A percentile compares a stretch with the other conserved stretches of the same genome.
These are phyloP conservation scores for Parachlorella kessleri DNA, from an alignment of 139 green algal genomes.

Conservation along the genomic window DNA sequence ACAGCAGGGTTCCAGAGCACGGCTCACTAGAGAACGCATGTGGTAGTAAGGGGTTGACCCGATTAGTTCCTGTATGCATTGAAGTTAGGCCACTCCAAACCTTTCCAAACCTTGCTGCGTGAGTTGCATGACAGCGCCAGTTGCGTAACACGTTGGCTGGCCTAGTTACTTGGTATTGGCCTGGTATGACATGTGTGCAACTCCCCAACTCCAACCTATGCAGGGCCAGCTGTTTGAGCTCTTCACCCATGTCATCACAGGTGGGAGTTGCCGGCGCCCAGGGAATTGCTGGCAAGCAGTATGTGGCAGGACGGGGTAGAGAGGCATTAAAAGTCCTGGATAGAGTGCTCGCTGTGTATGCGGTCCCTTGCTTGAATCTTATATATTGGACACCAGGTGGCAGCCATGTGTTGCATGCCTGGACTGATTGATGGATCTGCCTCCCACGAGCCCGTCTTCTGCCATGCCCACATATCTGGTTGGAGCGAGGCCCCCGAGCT, in stretches of 20 bases:
- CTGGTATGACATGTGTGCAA: no score
- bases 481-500: not conserved
- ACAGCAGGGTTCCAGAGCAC: no score
- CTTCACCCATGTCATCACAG: constrained; percentile 68
- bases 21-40: not conserved
- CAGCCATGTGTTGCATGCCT: constrained; percentile 70
- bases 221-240: constrained; percentile 58
- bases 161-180: no score
- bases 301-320: no score
- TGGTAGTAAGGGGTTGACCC: not conserved
- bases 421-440: constrained; percentile 55
- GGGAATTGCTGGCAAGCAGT: no score
- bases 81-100: no score
- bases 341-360: not conserved
- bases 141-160: no score
- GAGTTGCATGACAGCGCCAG: no score
- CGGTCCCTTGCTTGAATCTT: not conserved
- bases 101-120: no score
- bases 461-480: not conserved
- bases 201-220: no score
- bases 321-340: no score
- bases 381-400: not conserved
- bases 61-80: not conserved
- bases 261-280: no score
- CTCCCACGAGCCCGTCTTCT: not conserved